Percentiles rank a stretch among this genome's conserved stretches.
phyloP scores from a whole-genome alignment of 345 rosid species.

The Arabidopsis suecica region DNA sequence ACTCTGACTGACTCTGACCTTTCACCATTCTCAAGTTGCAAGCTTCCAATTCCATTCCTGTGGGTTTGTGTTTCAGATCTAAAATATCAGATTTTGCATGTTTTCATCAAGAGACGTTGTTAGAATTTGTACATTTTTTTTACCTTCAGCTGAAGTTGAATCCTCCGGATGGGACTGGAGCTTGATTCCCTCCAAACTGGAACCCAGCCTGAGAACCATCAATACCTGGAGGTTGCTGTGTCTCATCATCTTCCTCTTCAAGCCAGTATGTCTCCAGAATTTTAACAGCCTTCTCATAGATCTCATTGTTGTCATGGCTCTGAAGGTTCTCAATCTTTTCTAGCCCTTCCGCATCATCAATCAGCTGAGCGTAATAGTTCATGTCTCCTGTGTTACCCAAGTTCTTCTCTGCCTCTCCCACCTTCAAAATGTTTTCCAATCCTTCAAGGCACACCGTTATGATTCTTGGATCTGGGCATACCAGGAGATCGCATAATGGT shows the following conservation, averaged over 20 bases:
- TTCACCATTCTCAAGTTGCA: slow-evolving; percentile 21
- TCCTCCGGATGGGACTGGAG: slow-evolving; percentile 75
- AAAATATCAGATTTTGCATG: slow-evolving; percentile 15
- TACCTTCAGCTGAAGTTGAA: slow-evolving; percentile 69
- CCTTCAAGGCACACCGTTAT: slow-evolving; percentile 69
- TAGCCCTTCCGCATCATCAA: slow-evolving; percentile 85
- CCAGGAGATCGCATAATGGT: slow-evolving; percentile 82
- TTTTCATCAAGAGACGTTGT: slow-evolving; percentile 6
- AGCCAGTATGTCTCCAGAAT: slow-evolving; percentile 85
- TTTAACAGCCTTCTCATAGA: slow-evolving; percentile 86
- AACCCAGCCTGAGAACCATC: slow-evolving; percentile 62
- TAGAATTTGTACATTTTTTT: slow-evolving; percentile 13
- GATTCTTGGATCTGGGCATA: slow-evolving; percentile 85
- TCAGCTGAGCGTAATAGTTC: slow-evolving; percentile 69
- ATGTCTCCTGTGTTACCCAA: slow-evolving; percentile 56
- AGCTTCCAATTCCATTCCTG: slow-evolving; percentile 28
- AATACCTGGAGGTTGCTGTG: slow-evolving; percentile 63
- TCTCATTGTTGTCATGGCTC: slow-evolving; percentile 82
- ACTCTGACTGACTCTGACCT: slow-evolving; percentile 36
- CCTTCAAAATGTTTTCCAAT: slow-evolving; percentile 71
- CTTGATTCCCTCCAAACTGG: slow-evolving; percentile 68
- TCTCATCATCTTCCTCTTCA: slow-evolving; percentile 85
- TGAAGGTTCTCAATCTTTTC: slow-evolving; percentile 87
- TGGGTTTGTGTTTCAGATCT: slow-evolving; percentile 24
- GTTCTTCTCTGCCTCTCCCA: slow-evolving; percentile 81